A percentile compares a stretch with the other conserved stretches of the same genome.
Evolutionary conservation across 192 early-diverging fungal species (phyloP).

Genomic region (Linderina pennispora): DNA sequence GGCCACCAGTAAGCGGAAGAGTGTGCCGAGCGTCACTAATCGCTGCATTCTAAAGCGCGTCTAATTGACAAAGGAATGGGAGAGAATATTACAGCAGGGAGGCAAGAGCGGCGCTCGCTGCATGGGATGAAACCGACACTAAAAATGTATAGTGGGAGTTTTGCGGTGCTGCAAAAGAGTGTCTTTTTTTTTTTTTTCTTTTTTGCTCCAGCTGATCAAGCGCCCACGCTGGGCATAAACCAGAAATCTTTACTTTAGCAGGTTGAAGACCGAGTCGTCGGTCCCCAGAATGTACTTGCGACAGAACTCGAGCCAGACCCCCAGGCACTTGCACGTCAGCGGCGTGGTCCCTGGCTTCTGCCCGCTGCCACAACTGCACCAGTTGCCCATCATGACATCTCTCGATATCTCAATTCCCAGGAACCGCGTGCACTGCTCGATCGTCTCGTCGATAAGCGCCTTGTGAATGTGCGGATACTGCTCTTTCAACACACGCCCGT

Average conservation of each 20-base stretch:
- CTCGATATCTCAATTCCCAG: slow-evolving; percentile 22
- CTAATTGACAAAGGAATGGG: too few relatives aligned
- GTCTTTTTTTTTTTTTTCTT: too few relatives aligned
- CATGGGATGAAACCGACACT: too few relatives aligned
- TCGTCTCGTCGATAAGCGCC: slow-evolving; percentile 3
- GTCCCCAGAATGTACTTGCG: slow-evolving; percentile 8
- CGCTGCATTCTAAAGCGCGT: too few relatives aligned
- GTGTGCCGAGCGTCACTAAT: too few relatives aligned
- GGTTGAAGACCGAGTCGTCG: slow-evolving; percentile 4
- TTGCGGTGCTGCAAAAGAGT: too few relatives aligned
- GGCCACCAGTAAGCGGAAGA: too few relatives aligned
- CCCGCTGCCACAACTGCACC: slow-evolving; percentile 24
- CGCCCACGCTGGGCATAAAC: too few relatives aligned
- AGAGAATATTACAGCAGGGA: too few relatives aligned
- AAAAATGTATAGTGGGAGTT: too few relatives aligned
- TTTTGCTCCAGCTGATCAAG: too few relatives aligned
- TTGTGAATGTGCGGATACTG: slow-evolving; percentile 4
- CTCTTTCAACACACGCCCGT: slow-evolving; percentile 4
- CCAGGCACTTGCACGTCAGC: slow-evolving; percentile 16
- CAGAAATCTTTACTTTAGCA: background rate
- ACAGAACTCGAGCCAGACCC: slow-evolving; percentile 5
- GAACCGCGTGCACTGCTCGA: slow-evolving; percentile 10
- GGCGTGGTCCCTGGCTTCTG: slow-evolving; percentile 1
- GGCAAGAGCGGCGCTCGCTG: too few relatives aligned
- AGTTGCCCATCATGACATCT: slow-evolving; percentile 30